Percentiles rank a stretch among this genome's conserved stretches.
These are phyloP conservation scores for Penicillium macrosclerotiorum DNA, from an alignment of 495 filamentous ascomycete species.

Conservation along the genomic window DNA sequence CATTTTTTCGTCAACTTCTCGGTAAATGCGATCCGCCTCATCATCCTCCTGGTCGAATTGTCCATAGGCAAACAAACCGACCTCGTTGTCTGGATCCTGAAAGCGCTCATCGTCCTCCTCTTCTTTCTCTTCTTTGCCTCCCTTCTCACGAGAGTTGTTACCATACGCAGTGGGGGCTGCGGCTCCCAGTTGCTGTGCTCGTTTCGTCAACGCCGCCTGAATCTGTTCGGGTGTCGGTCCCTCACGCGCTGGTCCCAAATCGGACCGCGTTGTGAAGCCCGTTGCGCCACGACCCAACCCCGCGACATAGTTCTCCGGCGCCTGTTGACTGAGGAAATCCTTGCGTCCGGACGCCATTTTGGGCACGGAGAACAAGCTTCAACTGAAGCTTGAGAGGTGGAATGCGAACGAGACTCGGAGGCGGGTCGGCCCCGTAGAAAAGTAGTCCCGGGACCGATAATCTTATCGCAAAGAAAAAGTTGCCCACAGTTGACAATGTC, in stretches of 20 bases:
- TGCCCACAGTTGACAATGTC: constrained; percentile 9
- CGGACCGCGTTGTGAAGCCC: constrained; percentile 95
- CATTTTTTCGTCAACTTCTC: constrained; percentile 95
- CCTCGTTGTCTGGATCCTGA: constrained; percentile 96
- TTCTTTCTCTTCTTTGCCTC: constrained; percentile 56
- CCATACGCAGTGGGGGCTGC: constrained; percentile 81
- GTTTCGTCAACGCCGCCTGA: constrained; percentile 91
- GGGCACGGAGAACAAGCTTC: constrained; percentile 11
- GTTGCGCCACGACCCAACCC: constrained; percentile 97
- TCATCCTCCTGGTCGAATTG: constrained; percentile 96
- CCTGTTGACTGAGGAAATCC: constrained; percentile 87
- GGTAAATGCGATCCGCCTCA: constrained; percentile 93
- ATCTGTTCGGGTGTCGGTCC: constrained; percentile 97
- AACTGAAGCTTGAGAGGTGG: constrained; percentile 1
- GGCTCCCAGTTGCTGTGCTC: constrained; percentile 79
- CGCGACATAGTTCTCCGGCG: constrained; percentile 97
- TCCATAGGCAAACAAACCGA: constrained; percentile 89
- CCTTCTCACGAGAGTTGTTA: constrained; percentile 64
- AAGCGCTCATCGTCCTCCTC: constrained; percentile 84
- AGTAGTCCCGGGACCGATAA: constrained; percentile 35
- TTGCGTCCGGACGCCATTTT: constrained; percentile 73
- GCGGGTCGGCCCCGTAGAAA: constrained; percentile 19
- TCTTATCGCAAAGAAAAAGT: constrained; percentile 43
- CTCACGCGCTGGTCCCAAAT: constrained; percentile 94
- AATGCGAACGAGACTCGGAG: constrained; percentile 1